A percentile compares a stretch with the other conserved stretches of the same genome.
phyloP scores from a whole-genome alignment of 768 basidiomycete species.

The Naganishia antarctica region DNA sequence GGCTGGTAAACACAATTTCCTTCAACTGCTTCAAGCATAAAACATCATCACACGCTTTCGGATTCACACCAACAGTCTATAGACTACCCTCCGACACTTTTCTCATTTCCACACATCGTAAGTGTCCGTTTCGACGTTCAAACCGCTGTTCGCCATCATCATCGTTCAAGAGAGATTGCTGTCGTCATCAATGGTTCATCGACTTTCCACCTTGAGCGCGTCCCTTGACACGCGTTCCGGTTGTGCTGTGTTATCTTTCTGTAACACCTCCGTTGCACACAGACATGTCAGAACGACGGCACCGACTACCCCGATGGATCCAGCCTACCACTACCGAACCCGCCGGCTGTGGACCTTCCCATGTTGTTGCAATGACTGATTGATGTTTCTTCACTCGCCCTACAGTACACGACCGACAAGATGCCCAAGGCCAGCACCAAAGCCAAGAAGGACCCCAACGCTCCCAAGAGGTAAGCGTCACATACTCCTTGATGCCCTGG shows the following conservation, averaged over 20 bases:
- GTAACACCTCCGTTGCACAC: too few relatives aligned
- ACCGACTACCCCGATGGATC: too few relatives aligned
- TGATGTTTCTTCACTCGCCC: not conserved
- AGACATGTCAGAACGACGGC: too few relatives aligned
- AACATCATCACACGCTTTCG: too few relatives aligned
- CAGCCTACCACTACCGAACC: not conserved
- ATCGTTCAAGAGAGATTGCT: not conserved
- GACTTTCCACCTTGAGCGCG: constrained; percentile 12
- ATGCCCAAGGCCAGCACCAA: constrained; percentile 24
- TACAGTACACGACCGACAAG: not conserved
- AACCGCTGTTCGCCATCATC: not conserved
- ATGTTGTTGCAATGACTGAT: not conserved
- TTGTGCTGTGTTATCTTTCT: too few relatives aligned
- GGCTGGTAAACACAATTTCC: not conserved
- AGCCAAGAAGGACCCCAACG: constrained; percentile 68
- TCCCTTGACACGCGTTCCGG: constrained; percentile 10
- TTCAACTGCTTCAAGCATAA: too few relatives aligned
- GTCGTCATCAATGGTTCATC: constrained; percentile 17
- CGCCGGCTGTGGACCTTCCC: not conserved
- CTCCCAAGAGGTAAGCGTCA: constrained; percentile 64
- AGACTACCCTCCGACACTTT: not conserved
- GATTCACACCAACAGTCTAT: too few relatives aligned
- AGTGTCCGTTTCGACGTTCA: not conserved
- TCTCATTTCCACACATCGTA: not conserved
- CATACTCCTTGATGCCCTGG: not conserved